phyloP scores from a whole-genome alignment of 495 filamentous ascomycete species.

The Trichoderma parareesei region DNA sequence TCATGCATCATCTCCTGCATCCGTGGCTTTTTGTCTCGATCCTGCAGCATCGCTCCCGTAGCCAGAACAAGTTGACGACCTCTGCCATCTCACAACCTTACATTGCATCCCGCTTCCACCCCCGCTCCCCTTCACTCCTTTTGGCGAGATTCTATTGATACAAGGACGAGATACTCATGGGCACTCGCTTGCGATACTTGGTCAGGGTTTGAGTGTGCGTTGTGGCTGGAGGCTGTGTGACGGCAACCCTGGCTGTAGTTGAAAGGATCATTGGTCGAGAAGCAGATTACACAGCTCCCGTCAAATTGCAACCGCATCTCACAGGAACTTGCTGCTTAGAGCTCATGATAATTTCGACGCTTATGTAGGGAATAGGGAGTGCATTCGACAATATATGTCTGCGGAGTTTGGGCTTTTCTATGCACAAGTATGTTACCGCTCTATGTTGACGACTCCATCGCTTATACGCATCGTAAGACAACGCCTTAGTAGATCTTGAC shows the following conservation, averaged over 20 bases:
- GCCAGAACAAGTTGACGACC: not conserved
- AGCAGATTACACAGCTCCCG: not conserved
- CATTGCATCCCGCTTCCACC: not conserved
- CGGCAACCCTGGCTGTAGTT: not conserved
- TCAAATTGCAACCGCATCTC: not conserved
- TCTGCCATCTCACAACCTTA: not conserved
- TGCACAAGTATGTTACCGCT: no score
- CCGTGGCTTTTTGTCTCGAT: not conserved
- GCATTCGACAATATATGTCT: no score
- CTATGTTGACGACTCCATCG: no score
- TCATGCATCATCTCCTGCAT: constrained; percentile 7
- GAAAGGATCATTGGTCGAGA: not conserved
- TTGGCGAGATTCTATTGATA: not conserved
- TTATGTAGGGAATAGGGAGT: no score
- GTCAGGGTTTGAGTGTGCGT: not conserved
- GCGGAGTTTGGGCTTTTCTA: no score
- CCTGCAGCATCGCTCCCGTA: constrained; percentile 5
- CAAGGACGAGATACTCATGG: not conserved
- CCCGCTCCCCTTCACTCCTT: not conserved
- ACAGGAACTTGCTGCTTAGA: not conserved
- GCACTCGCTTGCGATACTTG: not conserved
- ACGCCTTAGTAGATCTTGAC: no score
- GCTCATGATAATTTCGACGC: no score
- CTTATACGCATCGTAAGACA: no score
- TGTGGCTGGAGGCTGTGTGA: not conserved